These are phyloP conservation scores for Takakia lepidozioides DNA, from an alignment of 225 moss, liverwort and hornwort genomes.

Conservation along the genomic window DNA sequence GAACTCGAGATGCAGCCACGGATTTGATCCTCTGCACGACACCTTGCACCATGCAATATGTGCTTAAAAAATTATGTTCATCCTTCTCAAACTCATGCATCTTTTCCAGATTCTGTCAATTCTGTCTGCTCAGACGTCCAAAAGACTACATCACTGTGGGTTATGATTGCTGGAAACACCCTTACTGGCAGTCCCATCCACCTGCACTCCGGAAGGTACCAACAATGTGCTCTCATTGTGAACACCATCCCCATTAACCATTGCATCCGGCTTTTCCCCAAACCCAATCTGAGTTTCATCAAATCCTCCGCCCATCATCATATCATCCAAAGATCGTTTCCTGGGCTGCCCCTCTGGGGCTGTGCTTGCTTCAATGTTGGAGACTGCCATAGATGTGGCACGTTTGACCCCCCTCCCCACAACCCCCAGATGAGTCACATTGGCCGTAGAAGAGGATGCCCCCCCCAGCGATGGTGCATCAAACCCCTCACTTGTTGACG, in stretches of 20 bases:
- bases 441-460: constrained; percentile 39
- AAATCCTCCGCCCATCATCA: constrained; percentile 47
- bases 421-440: constrained; percentile 81
- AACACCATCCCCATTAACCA: constrained; percentile 10
- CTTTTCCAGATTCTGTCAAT: too few species aligned
- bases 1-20: too few species aligned
- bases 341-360: constrained; percentile 38
- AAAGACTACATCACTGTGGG: not conserved
- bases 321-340: constrained; percentile 61
- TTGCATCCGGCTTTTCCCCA: constrained; percentile 27
- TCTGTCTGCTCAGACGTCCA: too few species aligned
- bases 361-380: constrained; percentile 19
- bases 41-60: too few species aligned
- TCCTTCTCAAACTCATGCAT: too few species aligned
- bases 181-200: not conserved
- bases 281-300: constrained; percentile 77
- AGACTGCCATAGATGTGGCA: constrained; percentile 52
- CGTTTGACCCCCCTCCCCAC: constrained; percentile 91
- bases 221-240: not conserved
- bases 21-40: too few species aligned
- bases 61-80: too few species aligned
- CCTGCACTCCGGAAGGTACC: not conserved
- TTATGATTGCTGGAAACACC: not conserved
- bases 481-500: constrained; percentile 20
- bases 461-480: constrained; percentile 35